Percentiles rank a stretch among this genome's conserved stretches.
Evolutionary conservation across 2,329 filamentous ascomycete genomes (phyloP).

Genomic region (Ceratocystis colombiana): DNA sequence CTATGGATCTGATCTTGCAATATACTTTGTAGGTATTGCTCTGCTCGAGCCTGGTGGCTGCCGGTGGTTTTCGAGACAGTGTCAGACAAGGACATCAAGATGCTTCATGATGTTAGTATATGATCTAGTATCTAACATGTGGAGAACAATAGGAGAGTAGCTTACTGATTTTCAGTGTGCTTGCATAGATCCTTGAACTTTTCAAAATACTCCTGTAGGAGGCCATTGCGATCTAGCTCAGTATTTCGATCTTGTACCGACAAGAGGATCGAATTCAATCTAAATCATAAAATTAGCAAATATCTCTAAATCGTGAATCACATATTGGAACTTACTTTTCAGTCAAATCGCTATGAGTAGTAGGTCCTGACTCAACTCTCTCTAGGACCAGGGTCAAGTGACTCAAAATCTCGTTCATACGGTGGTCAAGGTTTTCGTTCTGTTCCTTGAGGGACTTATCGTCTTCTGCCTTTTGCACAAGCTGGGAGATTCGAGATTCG

Average conservation of each 20-base stretch:
- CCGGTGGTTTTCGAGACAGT: background rate
- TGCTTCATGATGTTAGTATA: slow-evolving; percentile 15
- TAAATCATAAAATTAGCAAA: background rate
- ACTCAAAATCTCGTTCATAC: background rate
- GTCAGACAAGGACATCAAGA: slow-evolving; percentile 18
- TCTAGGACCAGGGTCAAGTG: background rate
- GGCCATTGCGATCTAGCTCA: background rate
- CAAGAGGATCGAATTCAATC: slow-evolving; percentile 16
- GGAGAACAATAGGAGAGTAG: background rate
- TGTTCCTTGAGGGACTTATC: background rate
- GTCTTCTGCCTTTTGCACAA: slow-evolving; percentile 17
- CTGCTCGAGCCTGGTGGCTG: background rate
- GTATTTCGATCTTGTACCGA: slow-evolving; percentile 15
- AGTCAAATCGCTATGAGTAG: background rate
- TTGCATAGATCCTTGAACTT: slow-evolving; percentile 16
- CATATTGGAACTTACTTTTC: slow-evolving; percentile 8
- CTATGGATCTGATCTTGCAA: slow-evolving; percentile 5
- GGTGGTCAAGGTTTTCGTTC: slow-evolving; percentile 9
- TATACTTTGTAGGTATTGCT: slow-evolving; percentile 1
- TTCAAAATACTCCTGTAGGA: slow-evolving; percentile 16
- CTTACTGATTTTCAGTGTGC: slow-evolving; percentile 16
- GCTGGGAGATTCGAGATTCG: slow-evolving; percentile 16
- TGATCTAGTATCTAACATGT: background rate
- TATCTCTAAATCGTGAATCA: no score
- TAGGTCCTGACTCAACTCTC: background rate